Evolutionary conservation across 2,329 filamentous ascomycete genomes (phyloP).

Genomic region (Paecilomyces sp.): DNA sequence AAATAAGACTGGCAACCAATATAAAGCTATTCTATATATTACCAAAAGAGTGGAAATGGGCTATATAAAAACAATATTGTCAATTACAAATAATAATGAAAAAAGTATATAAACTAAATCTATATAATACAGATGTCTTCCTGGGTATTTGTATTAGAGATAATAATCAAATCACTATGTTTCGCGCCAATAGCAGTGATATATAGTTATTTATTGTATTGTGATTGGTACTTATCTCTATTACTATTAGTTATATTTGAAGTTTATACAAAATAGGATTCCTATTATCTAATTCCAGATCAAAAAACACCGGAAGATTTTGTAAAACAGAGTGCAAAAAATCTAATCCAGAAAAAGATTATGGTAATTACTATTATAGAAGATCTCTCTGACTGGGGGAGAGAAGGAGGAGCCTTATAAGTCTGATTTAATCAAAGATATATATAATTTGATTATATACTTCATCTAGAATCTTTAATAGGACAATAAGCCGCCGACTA

Average conservation of each 20-base stretch:
- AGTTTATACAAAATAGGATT: neutral
- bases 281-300: slow-evolving; percentile 1
- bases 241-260: neutral
- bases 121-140: neutral
- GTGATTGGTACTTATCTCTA: neutral
- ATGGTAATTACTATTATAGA: too few relatives aligned
- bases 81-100: neutral
- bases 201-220: neutral
- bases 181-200: neutral
- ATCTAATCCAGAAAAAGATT: too few relatives aligned
- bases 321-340: neutral
- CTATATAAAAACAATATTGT: neutral
- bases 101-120: slow-evolving; percentile 1
- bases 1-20: neutral
- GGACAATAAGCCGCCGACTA: too few relatives aligned
- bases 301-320: slow-evolving; percentile 1
- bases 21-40: neutral
- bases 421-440: too few relatives aligned
- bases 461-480: too few relatives aligned
- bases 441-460: too few relatives aligned
- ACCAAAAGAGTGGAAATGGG: neutral
- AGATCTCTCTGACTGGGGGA: too few relatives aligned
- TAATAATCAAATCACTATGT: slow-evolving; percentile 1
- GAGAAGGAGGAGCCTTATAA: too few relatives aligned
- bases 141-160: neutral